Percentiles rank a stretch among this genome's conserved stretches.
phyloP scores from a whole-genome alignment of 75 land plant genomes.

The Sequoiadendron giganteum region DNA sequence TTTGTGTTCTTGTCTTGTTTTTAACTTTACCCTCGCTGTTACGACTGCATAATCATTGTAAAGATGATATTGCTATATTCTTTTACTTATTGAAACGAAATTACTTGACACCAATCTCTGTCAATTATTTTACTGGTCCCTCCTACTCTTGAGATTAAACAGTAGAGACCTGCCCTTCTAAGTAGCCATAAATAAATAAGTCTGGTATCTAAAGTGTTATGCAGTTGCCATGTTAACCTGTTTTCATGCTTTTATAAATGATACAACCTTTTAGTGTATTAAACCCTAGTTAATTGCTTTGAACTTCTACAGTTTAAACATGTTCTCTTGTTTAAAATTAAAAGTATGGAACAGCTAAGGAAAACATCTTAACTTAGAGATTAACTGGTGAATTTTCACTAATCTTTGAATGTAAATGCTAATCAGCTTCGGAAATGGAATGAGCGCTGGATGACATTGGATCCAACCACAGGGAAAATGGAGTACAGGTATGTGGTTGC shows the following conservation, averaged over 20 bases:
- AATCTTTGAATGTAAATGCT: conserved; percentile 2
- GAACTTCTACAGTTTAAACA: neutral
- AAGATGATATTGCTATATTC: neutral
- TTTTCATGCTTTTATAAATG: neutral
- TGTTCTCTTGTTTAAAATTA: neutral
- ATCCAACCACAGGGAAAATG: conserved; percentile 95
- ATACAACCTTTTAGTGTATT: neutral
- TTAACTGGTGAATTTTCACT: neutral
- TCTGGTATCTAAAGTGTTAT: neutral
- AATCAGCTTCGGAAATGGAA: conserved; percentile 96
- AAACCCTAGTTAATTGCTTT: neutral
- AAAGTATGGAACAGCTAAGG: neutral
- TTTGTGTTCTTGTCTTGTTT: neutral
- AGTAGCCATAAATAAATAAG: neutral
- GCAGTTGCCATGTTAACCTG: neutral
- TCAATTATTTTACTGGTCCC: neutral
- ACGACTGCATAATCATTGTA: neutral
- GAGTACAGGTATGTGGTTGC: conserved; percentile 78
- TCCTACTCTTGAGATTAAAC: neutral
- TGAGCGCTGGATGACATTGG: conserved; percentile 92
- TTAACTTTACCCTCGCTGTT: neutral
- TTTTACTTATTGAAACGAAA: neutral
- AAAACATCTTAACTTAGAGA: neutral
- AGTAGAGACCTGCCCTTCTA: neutral
- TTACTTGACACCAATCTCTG: neutral